phyloP scores from a whole-genome alignment of 108 stramenopile species.

The Schizochytrium sp. region DNA sequence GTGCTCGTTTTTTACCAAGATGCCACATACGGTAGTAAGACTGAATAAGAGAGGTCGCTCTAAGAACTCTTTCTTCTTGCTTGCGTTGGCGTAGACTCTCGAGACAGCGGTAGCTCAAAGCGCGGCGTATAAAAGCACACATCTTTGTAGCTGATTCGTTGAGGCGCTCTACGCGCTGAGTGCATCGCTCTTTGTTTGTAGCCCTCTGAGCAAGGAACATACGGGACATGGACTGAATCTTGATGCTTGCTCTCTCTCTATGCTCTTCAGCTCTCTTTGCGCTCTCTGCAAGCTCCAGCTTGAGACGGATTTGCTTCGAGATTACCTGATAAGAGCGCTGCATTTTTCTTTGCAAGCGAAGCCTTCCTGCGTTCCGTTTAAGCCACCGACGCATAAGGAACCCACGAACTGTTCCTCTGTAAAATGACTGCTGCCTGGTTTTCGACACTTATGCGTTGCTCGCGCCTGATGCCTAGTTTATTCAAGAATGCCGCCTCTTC shows the following conservation, averaged over 20 bases:
- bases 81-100: not conserved
- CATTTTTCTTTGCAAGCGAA: conserved; percentile 52
- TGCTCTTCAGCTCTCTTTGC: conserved; percentile 48
- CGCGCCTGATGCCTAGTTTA: not conserved
- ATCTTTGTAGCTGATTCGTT: conserved; percentile 30
- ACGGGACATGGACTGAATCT: not conserved
- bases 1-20: not conserved
- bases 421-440: not conserved
- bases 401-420: conserved; percentile 12
- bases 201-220: not conserved
- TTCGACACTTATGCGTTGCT: not conserved
- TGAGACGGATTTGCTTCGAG: conserved; percentile 13
- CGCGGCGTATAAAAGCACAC: not conserved
- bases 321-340: conserved; percentile 49
- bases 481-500: conserved; percentile 24
- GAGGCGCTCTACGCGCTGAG: not conserved
- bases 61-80: not conserved
- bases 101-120: not conserved
- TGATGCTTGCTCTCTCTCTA: conserved; percentile 42
- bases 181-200: conserved; percentile 2
- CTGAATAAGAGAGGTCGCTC: not conserved
- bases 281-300: conserved; percentile 56
- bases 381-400: conserved; percentile 48
- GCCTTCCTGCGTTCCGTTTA: not conserved
- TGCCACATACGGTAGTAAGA: conserved; percentile 53